Base-by-base conservation (phyloP, 2,329 filamentous ascomycete species). In the Botrytis porri region DNA sequence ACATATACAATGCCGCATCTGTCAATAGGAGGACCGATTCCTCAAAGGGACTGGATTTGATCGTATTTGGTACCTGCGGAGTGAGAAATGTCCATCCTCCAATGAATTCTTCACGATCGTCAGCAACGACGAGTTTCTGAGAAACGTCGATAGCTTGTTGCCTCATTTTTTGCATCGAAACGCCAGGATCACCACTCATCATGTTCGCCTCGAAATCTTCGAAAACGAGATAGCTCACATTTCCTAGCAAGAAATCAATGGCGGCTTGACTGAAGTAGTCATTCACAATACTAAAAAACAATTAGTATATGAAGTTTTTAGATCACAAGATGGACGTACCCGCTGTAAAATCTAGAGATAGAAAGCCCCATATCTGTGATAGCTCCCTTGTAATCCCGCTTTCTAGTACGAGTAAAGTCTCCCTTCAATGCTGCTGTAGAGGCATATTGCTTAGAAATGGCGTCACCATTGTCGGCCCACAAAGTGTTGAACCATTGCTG, bases 391-490 rank as follows among this genome's bases (percentile, higher is more conserved):
- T 97, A 96, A 80, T 98, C 92, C 63, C 96, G 89, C 83, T 97
- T 97, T 73, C 91, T 88, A 4, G 95, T 98, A 62, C 96, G 88
- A 1, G 96, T 99, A 80, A 95, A 99, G 81, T 99, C 96, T 14
- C 96, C 96, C 81, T 99, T 99, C 83, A 99, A 89, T 0, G 96
- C 96, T 3, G 94, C 94, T 0, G 96, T 98, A 16, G 94, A 97
- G 1, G 96, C 94, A 81, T 99, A 99, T 81, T 98, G 95, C 77
- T 95, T 94, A 0, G 94, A 97, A 72, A 98, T 94, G 0, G 95
- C 94, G 81, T 99, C 96, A 22, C 96, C 96, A 77, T 99, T 99
- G 81, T 99, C 96, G 0, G 96, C 96, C 95, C 96, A 99, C 0
- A 98, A 85, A 0, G 89, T 94, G 82, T 99, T 98, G 84, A 98